A percentile compares a stretch with the other conserved stretches of the same genome.
These are phyloP conservation scores for Amaranthus palmeri DNA, from an alignment of 148 eudicot species.

Conservation along the genomic window DNA sequence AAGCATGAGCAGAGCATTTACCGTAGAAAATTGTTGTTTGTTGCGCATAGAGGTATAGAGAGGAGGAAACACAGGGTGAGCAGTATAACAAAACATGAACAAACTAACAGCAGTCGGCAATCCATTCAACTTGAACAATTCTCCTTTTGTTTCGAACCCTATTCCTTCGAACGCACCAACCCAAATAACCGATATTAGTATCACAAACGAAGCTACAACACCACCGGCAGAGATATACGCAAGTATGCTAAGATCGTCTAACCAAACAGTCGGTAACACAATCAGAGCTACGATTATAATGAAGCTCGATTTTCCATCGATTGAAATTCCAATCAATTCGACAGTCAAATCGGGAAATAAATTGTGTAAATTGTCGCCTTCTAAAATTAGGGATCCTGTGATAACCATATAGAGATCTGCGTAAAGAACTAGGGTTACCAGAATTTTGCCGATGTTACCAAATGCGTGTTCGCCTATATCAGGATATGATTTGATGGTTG, in stretches of 20 bases:
- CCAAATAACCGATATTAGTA: slow-evolving; percentile 27
- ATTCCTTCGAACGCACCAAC: slow-evolving; percentile 33
- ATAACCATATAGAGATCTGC: slow-evolving; percentile 37
- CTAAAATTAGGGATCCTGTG: slow-evolving; percentile 35
- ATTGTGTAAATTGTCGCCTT: slow-evolving; percentile 40
- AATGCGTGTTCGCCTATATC: slow-evolving; percentile 35
- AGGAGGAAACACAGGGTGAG: slow-evolving; percentile 38
- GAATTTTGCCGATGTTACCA: slow-evolving; percentile 31
- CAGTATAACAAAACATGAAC: slow-evolving; percentile 35
- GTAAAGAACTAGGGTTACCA: slow-evolving; percentile 18
- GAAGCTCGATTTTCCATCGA: slow-evolving; percentile 31
- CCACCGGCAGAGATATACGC: slow-evolving; percentile 40
- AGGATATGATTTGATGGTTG: slow-evolving; percentile 24
- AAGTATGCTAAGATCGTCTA: slow-evolving; percentile 28
- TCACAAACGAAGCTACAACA: slow-evolving; percentile 23
- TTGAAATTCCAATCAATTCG: not conserved
- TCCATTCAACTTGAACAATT: slow-evolving; percentile 25
- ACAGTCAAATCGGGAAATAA: slow-evolving; percentile 21
- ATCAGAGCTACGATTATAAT: slow-evolving; percentile 24
- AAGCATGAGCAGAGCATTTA: too few species aligned
- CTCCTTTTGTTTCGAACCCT: slow-evolving; percentile 25
- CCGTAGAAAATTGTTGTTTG: too few species aligned
- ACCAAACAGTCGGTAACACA: slow-evolving; percentile 32
- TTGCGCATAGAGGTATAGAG: slow-evolving; percentile 32
- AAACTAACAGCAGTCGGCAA: slow-evolving; percentile 37